Base-by-base conservation (phyloP, 257 asterid genomes). In the Anisodus tanguticus region DNA sequence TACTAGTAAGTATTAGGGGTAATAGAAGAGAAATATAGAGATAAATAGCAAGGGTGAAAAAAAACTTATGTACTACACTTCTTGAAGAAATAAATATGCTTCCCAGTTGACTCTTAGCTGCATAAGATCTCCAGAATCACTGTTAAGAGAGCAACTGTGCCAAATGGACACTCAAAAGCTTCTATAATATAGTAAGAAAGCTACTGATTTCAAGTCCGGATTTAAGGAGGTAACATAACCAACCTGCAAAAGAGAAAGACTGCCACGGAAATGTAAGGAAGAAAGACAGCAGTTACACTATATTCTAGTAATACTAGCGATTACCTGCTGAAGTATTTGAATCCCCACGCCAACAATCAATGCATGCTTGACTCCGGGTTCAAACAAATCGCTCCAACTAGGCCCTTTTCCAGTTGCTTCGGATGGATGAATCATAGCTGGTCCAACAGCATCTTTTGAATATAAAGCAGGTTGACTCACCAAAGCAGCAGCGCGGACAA, bases 241-340 rank as follows among this genome's bases (percentile, higher is more conserved):
- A 80, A 60, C 83, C 37, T 35, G 83, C 39, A 39, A 58, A n/a
- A 58, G 53, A 19, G 53, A 58, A 41, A 80, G n/a, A 45, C 53
- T 59, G 41, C 31, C 22, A n/a, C 5, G 37, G 37, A 41, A 80
- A n/a, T 80, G 55, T 12, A n/a, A 16, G 41, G 57, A 58, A 43
- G 70, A 80, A 58, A 80, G 54, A n/a, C 57, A n/a, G n/a, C 39
- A 45, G 54, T 60, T 17, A 77, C 57, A 39, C 57, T 22, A 80
- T 11, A 6, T 66, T 35, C 62, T 39, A n/a, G 13, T 37, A 72
- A 11, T 68, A 59, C 4, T 53, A 31, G 9, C 45, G 49, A 43
- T 45, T 90, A 92, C 96, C 97, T 93, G 97, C 85, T 93, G 97
- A 86, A 92, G 89, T 71, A 90, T 83, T 71, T 93, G 93, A 82